Evolutionary conservation across 23 red algal species (phyloP).

Genomic region (Cyanidiococcus yangmingshanensis): DNA sequence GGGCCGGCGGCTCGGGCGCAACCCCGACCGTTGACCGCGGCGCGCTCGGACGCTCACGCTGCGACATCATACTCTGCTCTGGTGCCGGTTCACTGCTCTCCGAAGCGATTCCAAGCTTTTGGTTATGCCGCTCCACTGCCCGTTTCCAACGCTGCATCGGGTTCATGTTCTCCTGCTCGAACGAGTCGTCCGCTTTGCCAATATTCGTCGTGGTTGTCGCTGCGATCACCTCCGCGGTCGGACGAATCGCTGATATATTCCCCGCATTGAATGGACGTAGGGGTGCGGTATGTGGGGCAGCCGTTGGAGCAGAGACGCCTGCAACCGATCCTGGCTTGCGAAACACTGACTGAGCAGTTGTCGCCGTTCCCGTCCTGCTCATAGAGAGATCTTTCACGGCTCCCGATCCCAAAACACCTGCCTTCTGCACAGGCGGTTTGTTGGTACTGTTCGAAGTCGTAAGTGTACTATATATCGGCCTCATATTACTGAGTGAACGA

Average conservation of each 20-base stretch:
- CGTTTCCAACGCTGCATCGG: conserved; percentile 17
- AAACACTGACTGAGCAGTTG: not conserved
- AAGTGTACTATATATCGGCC: not conserved
- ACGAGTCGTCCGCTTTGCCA: not conserved
- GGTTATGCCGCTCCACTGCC: conserved; percentile 14
- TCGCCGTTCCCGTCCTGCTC: not conserved
- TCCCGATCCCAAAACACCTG: not conserved
- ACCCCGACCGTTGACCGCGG: not conserved
- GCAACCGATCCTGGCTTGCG: not conserved
- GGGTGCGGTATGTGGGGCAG: not conserved
- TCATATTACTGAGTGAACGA: not conserved
- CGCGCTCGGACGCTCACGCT: not conserved
- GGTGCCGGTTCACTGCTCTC: not conserved
- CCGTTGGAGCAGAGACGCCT: not conserved
- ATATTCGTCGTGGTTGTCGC: not conserved
- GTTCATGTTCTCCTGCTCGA: conserved; percentile 16
- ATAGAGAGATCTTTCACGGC: not conserved
- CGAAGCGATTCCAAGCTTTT: not conserved
- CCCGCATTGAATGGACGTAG: conserved; percentile 3
- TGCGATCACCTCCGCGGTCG: not conserved
- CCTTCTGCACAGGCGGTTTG: not conserved
- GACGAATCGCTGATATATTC: conserved; percentile 8
- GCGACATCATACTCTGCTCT: not conserved
- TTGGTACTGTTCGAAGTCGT: not conserved
- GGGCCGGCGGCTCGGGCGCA: not conserved